A percentile compares a stretch with the other conserved stretches of the same genome.
phyloP scores from a whole-genome alignment of 140 eudicot genomes.

The Bidens hawaiensis region DNA sequence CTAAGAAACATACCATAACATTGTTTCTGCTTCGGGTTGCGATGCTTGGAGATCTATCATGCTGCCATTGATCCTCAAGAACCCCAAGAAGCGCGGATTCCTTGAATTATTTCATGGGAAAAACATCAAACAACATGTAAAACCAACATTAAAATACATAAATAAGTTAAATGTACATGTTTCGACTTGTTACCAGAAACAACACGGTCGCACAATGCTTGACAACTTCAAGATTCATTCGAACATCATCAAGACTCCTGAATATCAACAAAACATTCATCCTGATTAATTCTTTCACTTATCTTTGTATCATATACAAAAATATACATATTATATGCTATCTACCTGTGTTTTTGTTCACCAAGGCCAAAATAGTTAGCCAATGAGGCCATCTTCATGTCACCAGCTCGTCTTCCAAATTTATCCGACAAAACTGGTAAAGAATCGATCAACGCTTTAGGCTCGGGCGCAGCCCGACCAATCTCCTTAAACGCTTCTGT shows the following conservation, averaged over 20 bases:
- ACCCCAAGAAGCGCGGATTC: slow-evolving; percentile 69
- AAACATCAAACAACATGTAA: slow-evolving; percentile 4
- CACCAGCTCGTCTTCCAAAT: slow-evolving; percentile 91
- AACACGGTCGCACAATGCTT: slow-evolving; percentile 92
- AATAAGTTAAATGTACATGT: not conserved
- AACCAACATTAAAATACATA: not conserved
- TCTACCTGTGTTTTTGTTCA: slow-evolving; percentile 89
- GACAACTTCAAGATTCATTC: slow-evolving; percentile 94
- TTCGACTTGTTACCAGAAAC: slow-evolving; percentile 50
- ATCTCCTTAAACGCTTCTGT: slow-evolving; percentile 74
- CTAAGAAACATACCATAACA: slow-evolving; percentile 35
- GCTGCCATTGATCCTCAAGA: slow-evolving; percentile 40
- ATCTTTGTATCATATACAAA: not conserved
- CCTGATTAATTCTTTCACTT: not conserved
- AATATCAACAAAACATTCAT: not conserved
- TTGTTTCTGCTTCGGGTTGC: slow-evolving; percentile 60
- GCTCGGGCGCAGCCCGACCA: slow-evolving; percentile 64
- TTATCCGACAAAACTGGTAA: slow-evolving; percentile 64
- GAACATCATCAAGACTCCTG: slow-evolving; percentile 97
- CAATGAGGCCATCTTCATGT: slow-evolving; percentile 93
- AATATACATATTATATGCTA: not conserved
- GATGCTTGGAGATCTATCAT: slow-evolving; percentile 22
- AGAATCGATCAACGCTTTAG: slow-evolving; percentile 54
- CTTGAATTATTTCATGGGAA: slow-evolving; percentile 22
- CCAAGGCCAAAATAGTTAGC: slow-evolving; percentile 91